These are phyloP conservation scores for Tilletia walkeri DNA, from an alignment of 1,284 basidiomycete genomes.

Conservation along the genomic window DNA sequence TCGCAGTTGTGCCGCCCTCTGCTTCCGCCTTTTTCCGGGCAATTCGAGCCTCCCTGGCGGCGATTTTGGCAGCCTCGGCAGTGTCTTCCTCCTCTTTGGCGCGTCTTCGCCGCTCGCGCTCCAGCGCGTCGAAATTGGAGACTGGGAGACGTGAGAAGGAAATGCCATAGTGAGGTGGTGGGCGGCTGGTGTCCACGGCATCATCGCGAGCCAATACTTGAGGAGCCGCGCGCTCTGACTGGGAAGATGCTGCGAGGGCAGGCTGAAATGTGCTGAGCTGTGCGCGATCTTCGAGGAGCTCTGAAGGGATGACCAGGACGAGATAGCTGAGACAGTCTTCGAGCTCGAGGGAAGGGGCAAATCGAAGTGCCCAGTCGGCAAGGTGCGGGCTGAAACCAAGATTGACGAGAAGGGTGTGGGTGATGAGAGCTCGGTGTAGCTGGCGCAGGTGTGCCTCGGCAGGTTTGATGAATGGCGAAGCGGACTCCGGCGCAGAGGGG, in stretches of 20 bases:
- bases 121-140: constrained; percentile 1
- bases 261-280: constrained; percentile 26
- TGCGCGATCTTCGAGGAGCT: constrained; percentile 63
- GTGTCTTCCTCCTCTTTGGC: background rate
- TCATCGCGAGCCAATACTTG: constrained; percentile 24
- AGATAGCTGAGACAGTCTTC: constrained; percentile 74
- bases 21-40: constrained; percentile 23
- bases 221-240: constrained; percentile 8
- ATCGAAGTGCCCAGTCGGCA: constrained; percentile 69
- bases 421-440: constrained; percentile 70
- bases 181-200: constrained; percentile 41
- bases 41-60: constrained; percentile 1
- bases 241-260: constrained; percentile 21
- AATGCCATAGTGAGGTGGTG: constrained; percentile 37
- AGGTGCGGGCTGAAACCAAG: constrained; percentile 75
- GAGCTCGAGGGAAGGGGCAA: constrained; percentile 68
- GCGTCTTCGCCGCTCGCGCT: background rate
- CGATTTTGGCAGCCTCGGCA: background rate
- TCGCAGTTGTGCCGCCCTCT: constrained; percentile 27
- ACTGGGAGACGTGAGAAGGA: constrained; percentile 28
- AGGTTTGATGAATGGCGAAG: constrained; percentile 1
- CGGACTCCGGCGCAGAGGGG: background rate
- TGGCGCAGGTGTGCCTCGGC: constrained; percentile 55
- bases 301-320: constrained; percentile 58
- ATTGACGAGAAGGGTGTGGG: constrained; percentile 77